Evolutionary conservation across 2,329 filamentous ascomycete species (phyloP), one percentile per base, ranked within the genome.

Genomic region (Aspergillus felis): DNA sequence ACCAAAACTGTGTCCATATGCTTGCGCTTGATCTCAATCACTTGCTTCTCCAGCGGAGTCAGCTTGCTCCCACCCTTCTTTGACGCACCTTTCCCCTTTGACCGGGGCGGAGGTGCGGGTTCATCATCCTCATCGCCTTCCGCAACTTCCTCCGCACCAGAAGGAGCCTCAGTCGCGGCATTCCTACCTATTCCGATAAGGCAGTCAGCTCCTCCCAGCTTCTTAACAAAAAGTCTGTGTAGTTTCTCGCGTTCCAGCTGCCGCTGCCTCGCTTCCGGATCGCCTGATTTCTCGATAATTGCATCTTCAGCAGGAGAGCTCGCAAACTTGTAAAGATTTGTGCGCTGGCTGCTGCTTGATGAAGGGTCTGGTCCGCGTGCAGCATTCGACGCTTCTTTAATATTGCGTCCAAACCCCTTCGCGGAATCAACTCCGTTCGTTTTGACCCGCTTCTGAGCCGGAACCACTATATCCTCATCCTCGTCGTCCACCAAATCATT

Each of bases 31-130:
- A 99, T 96, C 20, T 96, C 92, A 5, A 99, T 82, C 57, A 96
- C 89, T 68, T 97, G 94, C 44, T 89, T 84, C 73, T 97, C 92
- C 87, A 99, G 89, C 0, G 94, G 94, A 0, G 94, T 99, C 59
- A 99, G 83, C 71, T 97, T 97, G 55, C 85, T 87, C n/a, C 75
- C 84, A 60, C 85, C 84, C 71, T 91, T 95, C 75, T 90, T 95
- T 62, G 79, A 63, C 68, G 79, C 57, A 70, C 76, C 63, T 46
- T 66, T 73, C 24, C 76, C 79, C 64, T 81, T 85, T 3, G 76
- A 78, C 7, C 68, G 62, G 6, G 68, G 67, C 2, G 75, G 68
- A 54, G 81, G 81, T 2, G 78, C 67, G 10, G 76, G 71, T 49
- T 81, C 78, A 9, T 81, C 78, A 3, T 81, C 78, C 14, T 81